These are phyloP conservation scores for Lactarius vividus DNA, from an alignment of 768 basidiomycete species.

Conservation along the genomic window DNA sequence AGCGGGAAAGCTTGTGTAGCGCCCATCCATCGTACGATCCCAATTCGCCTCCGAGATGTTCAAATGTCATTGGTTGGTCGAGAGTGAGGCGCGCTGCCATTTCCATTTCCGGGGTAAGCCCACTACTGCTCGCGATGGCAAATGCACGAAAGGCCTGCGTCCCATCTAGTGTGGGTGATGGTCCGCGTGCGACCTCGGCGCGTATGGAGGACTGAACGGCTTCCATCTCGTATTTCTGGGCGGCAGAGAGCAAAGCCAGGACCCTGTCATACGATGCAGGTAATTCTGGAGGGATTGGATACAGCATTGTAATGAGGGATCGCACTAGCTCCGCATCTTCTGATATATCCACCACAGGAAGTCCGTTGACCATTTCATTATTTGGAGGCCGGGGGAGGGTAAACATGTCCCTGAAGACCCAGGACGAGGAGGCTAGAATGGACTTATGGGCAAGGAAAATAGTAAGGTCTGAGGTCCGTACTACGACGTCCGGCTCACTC, in stretches of 20 bases:
- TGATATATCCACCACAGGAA: constrained; percentile 20
- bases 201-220: constrained; percentile 10
- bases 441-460: constrained; percentile 34
- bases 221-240: constrained; percentile 31
- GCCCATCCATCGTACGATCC: neutral
- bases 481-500: constrained; percentile 6
- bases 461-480: constrained; percentile 17
- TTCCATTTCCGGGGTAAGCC: neutral
- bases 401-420: constrained; percentile 36
- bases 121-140: constrained; percentile 20
- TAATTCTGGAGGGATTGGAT: constrained; percentile 9
- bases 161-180: neutral
- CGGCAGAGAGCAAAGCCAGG: constrained; percentile 24
- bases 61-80: constrained; percentile 14
- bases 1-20: neutral
- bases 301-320: constrained; percentile 17
- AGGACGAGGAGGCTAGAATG: constrained; percentile 35
- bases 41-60: neutral
- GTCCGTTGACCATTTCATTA: constrained; percentile 1
- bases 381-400: constrained; percentile 25
- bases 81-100: constrained; percentile 4
- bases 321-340: constrained; percentile 17
- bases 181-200: neutral
- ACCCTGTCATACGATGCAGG: constrained; percentile 1
- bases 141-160: constrained; percentile 22